Evolutionary conservation across 345 rosid species (phyloP).

Genomic region (Cardamine resedifolia): DNA sequence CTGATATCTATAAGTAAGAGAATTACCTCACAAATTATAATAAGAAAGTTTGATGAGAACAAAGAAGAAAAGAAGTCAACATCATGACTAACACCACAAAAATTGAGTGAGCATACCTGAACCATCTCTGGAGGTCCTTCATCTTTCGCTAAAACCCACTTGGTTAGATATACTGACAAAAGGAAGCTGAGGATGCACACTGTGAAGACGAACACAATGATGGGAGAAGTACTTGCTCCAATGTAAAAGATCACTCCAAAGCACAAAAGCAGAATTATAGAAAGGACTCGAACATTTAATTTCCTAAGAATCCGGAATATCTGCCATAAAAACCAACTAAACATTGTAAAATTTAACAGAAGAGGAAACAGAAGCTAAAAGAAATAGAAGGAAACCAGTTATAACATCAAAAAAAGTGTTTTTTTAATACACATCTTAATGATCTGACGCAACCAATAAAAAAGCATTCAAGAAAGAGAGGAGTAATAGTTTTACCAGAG

Average conservation of each 20-base stretch:
- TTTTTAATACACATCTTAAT: neutral
- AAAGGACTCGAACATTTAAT: slow-evolving; percentile 76
- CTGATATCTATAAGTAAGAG: slow-evolving; percentile 74
- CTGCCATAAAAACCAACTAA: slow-evolving; percentile 44
- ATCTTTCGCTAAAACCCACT: slow-evolving; percentile 97
- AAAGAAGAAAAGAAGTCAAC: slow-evolving; percentile 15
- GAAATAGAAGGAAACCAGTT: neutral
- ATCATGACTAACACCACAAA: slow-evolving; percentile 8
- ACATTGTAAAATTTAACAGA: neutral
- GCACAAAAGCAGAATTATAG: slow-evolving; percentile 61
- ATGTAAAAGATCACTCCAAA: slow-evolving; percentile 75
- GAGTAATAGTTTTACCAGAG: slow-evolving; percentile 46
- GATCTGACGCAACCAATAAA: slow-evolving; percentile 10
- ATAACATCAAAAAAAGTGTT: neutral
- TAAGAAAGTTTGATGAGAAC: neutral
- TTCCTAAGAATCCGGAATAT: slow-evolving; percentile 77
- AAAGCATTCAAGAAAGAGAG: slow-evolving; percentile 7
- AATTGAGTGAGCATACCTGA: slow-evolving; percentile 52
- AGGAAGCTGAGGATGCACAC: slow-evolving; percentile 84
- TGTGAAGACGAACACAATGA: slow-evolving; percentile 87
- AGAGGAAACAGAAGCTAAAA: slow-evolving; percentile 1
- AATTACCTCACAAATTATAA: slow-evolving; percentile 36
- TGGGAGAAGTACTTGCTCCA: slow-evolving; percentile 90
- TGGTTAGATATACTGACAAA: slow-evolving; percentile 70
- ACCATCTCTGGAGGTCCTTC: slow-evolving; percentile 99